Conservation (phyloP, 2,329 filamentous ascomycete genomes). For the Cladosporium halotolerans region DNA sequence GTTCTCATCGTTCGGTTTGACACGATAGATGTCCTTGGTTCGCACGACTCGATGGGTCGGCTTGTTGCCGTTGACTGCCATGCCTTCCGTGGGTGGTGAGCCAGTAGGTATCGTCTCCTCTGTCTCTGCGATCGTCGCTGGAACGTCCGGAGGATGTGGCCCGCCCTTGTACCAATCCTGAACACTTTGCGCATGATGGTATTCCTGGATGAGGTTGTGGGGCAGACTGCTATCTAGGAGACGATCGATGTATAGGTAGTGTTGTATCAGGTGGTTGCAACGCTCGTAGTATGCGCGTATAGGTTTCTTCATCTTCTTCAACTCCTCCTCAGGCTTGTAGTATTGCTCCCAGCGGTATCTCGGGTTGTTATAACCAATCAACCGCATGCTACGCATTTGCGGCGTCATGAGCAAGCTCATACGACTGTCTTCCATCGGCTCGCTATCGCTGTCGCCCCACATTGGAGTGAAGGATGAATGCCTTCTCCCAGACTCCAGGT, state of each 20-base stretch:
- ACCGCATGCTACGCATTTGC: constrained; percentile 71
- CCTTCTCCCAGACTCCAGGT: constrained; percentile 4
- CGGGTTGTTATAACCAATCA: constrained; percentile 85
- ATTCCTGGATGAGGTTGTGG: constrained; percentile 85
- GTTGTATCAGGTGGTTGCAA: constrained; percentile 80
- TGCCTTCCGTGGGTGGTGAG: constrained; percentile 14
- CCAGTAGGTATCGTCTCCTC: constrained; percentile 42
- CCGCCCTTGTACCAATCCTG: constrained; percentile 7
- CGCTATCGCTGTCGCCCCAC: constrained; percentile 11
- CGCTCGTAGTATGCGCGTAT: constrained; percentile 81
- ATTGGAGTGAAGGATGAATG: constrained; percentile 6
- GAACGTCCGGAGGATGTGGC: constrained; percentile 45
- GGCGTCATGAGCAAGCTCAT: constrained; percentile 47
- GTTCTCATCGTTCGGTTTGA: constrained; percentile 54
- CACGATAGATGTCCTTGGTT: constrained; percentile 79
- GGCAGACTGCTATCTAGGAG: constrained; percentile 88
- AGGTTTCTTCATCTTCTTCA: constrained; percentile 65
- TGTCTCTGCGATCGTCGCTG: constrained; percentile 65
- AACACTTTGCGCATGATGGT: constrained; percentile 51
- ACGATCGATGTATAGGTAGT: constrained; percentile 89
- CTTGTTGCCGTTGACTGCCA: background rate
- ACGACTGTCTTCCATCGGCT: constrained; percentile 24
- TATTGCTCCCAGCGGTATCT: constrained; percentile 80
- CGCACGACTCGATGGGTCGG: constrained; percentile 54
- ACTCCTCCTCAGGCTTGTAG: constrained; percentile 72